Conservation (phyloP, 805 yeast species). For the Teunomyces pallodes region DNA sequence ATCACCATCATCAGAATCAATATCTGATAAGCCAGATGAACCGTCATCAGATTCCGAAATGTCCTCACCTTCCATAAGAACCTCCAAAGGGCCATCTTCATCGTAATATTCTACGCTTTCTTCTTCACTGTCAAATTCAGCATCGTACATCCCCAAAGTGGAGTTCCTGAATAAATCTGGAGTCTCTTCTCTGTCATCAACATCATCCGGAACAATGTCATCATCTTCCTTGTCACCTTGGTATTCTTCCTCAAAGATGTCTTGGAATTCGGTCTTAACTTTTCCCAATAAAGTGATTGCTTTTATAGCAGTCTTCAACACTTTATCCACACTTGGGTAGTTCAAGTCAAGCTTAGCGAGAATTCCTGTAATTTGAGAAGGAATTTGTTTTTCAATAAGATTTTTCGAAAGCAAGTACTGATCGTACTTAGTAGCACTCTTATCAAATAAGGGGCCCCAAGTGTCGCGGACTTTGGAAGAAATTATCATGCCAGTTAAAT, state of each 20-base stretch:
- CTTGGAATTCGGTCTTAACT: constrained; percentile 55
- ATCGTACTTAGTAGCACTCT: constrained; percentile 53
- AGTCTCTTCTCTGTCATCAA: constrained; percentile 65
- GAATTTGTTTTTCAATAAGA: constrained; percentile 65
- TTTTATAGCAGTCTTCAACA: constrained; percentile 57
- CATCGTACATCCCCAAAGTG: constrained; percentile 91
- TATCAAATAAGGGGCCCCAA: constrained; percentile 45
- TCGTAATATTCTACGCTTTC: constrained; percentile 45
- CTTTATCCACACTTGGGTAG: constrained; percentile 60
- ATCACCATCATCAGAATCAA: constrained; percentile 26
- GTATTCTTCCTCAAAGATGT: constrained; percentile 48
- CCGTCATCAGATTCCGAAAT: constrained; percentile 23
- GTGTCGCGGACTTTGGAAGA: constrained; percentile 42
- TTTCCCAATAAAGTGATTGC: constrained; percentile 58
- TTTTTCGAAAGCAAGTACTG: constrained; percentile 61
- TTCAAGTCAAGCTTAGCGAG: constrained; percentile 71
- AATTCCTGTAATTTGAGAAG: constrained; percentile 54
- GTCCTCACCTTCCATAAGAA: constrained; percentile 36
- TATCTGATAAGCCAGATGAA: constrained; percentile 22
- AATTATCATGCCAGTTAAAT: constrained; percentile 45
- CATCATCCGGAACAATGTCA: constrained; percentile 42
- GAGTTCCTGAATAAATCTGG: constrained; percentile 86
- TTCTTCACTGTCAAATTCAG: constrained; percentile 65
- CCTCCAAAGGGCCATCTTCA: constrained; percentile 37
- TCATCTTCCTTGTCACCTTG: constrained; percentile 54